Percentiles rank a stretch among this genome's conserved stretches.
Conservation (phyloP, 306 rosid genomes). For the Pachyrhizus erosus region DNA sequence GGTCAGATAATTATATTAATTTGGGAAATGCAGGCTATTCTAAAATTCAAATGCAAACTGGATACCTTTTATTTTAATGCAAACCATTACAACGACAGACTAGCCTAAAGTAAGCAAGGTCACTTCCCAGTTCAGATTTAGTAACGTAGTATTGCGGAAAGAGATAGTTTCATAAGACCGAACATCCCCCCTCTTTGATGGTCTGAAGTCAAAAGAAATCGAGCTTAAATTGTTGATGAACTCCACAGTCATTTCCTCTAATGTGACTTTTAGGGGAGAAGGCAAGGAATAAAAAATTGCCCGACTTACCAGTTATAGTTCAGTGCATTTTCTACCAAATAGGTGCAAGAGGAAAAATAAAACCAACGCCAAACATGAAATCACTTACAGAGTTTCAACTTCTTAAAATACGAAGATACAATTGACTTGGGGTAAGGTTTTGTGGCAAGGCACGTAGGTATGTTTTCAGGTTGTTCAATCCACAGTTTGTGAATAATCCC, state of each 20-base stretch:
- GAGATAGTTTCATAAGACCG: not conserved
- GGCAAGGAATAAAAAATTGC: not conserved
- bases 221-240: not conserved
- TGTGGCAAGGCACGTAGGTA: constrained; percentile 86
- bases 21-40: not conserved
- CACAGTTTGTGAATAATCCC: constrained; percentile 76
- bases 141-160: not conserved
- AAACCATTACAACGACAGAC: not conserved
- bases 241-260: not conserved
- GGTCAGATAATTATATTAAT: not conserved
- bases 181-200: not conserved
- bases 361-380: not conserved
- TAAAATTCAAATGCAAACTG: not conserved
- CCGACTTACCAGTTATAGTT: not conserved
- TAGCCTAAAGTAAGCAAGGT: not conserved
- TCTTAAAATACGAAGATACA: constrained; percentile 67
- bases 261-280: not conserved
- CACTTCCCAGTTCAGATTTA: not conserved
- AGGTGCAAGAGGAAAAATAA: not conserved
- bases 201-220: not conserved
- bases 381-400: constrained; percentile 88
- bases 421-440: constrained; percentile 80
- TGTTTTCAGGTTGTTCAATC: constrained; percentile 87
- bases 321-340: not conserved
- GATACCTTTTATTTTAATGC: no score